A percentile compares a stretch with the other conserved stretches of the same genome.
These are phyloP conservation scores for Ceratocystis cubensis DNA, from an alignment of 2,329 filamentous ascomycete genomes.

Conservation along the genomic window DNA sequence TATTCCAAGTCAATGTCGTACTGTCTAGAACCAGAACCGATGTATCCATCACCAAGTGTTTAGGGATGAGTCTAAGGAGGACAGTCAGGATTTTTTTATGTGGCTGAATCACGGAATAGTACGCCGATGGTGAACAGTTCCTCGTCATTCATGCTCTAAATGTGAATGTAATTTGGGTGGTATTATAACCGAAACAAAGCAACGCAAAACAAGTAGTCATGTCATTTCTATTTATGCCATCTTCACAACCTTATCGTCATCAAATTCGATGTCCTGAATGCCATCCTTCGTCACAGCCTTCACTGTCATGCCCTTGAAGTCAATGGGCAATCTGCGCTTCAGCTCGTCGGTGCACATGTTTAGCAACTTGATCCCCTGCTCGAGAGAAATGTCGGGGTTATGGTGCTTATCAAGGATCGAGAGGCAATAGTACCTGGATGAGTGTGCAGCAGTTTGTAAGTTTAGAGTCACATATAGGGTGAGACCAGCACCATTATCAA, in stretches of 20 bases:
- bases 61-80: no score
- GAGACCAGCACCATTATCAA: no score
- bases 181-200: conserved; percentile 11
- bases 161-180: background rate
- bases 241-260: conserved; percentile 63
- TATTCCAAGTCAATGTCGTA: no score
- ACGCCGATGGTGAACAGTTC: background rate
- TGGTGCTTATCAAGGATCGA: conserved; percentile 98
- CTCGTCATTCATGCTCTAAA: background rate
- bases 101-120: background rate
- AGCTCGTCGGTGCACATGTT: conserved; percentile 94
- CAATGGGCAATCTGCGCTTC: conserved; percentile 90
- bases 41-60: no score
- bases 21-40: no score
- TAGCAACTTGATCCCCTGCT: conserved; percentile 82
- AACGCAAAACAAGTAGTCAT: conserved; percentile 16
- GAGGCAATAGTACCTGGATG: conserved; percentile 78
- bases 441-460: conserved; percentile 4
- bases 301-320: conserved; percentile 94
- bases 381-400: conserved; percentile 81
- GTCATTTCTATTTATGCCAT: conserved; percentile 35
- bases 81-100: background rate
- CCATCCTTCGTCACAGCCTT: conserved; percentile 95
- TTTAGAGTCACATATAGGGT: background rate
- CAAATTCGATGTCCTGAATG: conserved; percentile 70